Percentiles rank a stretch among this genome's conserved stretches.
These are phyloP conservation scores for Paragyromitra xinjiangensis DNA, from an alignment of 495 filamentous ascomycete species.

Conservation along the genomic window DNA sequence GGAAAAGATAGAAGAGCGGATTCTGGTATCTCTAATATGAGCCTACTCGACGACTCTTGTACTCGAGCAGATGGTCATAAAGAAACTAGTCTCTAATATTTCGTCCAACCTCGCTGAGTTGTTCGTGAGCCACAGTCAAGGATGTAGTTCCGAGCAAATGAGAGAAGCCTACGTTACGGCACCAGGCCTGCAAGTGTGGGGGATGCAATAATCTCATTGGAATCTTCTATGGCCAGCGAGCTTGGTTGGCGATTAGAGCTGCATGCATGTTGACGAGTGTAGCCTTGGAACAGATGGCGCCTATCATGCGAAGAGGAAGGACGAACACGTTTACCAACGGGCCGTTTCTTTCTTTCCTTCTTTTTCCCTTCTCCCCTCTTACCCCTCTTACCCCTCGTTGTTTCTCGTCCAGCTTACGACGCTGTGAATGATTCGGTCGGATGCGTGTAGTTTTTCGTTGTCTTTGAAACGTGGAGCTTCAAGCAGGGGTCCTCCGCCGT, in stretches of 20 bases:
- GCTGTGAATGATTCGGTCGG: constrained; percentile 10
- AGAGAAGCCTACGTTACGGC: constrained; percentile 39
- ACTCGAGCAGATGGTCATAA: constrained; percentile 9
- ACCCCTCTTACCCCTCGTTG: constrained; percentile 37
- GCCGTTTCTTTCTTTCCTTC: constrained; percentile 10
- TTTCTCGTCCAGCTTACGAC: constrained; percentile 17
- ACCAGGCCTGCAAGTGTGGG: constrained; percentile 30
- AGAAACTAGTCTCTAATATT: constrained; percentile 27
- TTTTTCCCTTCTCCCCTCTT: constrained; percentile 7
- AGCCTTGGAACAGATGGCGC: constrained; percentile 45
- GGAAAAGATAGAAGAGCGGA: constrained; percentile 2
- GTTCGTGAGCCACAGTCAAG: constrained; percentile 37
- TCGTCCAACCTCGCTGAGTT: constrained; percentile 44
- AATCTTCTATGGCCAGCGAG: constrained; percentile 38
- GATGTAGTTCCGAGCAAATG: constrained; percentile 27
- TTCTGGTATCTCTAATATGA: constrained; percentile 34
- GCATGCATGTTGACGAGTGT: constrained; percentile 44
- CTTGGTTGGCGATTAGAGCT: constrained; percentile 33
- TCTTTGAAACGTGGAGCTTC: constrained; percentile 26
- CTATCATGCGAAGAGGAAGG: constrained; percentile 47
- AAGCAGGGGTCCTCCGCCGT: constrained; percentile 9
- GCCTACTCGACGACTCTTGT: constrained; percentile 27
- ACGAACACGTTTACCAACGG: constrained; percentile 47
- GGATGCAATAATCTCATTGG: constrained; percentile 45
- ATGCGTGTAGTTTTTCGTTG: constrained; percentile 3